Evolutionary conservation across 179 eudicot genomes (phyloP).

Genomic region (Camellia oleifera): DNA sequence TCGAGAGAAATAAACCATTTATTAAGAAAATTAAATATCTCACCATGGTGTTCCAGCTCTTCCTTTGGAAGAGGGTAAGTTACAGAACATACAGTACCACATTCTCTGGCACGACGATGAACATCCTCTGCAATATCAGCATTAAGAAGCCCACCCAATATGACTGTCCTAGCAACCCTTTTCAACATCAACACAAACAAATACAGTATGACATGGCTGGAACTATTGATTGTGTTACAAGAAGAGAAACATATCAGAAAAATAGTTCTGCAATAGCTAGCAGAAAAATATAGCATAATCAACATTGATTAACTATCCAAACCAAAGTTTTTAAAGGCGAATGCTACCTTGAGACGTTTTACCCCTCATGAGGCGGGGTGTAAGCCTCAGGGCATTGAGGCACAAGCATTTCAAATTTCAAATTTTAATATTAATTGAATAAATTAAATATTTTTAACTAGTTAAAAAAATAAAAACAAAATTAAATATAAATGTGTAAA

Average conservation of each 20-base stretch:
- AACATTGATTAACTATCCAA: no score
- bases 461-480: no score
- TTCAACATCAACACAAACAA: constrained; percentile 15
- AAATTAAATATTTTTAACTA: no score
- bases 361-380: no score
- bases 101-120: constrained; percentile 54
- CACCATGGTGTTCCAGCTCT: constrained; percentile 73
- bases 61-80: constrained; percentile 84
- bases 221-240: neutral
- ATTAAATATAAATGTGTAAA: no score
- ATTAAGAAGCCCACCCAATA: constrained; percentile 71
- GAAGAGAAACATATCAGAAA: neutral
- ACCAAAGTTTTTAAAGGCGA: no score
- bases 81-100: constrained; percentile 63
- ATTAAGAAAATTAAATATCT: constrained; percentile 6
- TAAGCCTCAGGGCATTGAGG: no score
- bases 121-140: constrained; percentile 71
- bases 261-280: neutral
- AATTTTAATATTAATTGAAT: no score
- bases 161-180: constrained; percentile 95
- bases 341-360: no score
- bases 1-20: neutral
- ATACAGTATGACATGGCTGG: neutral
- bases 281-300: neutral
- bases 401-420: no score